These are phyloP conservation scores for Saturnispora serradocipensis DNA, from an alignment of 805 yeast species.

Conservation along the genomic window DNA sequence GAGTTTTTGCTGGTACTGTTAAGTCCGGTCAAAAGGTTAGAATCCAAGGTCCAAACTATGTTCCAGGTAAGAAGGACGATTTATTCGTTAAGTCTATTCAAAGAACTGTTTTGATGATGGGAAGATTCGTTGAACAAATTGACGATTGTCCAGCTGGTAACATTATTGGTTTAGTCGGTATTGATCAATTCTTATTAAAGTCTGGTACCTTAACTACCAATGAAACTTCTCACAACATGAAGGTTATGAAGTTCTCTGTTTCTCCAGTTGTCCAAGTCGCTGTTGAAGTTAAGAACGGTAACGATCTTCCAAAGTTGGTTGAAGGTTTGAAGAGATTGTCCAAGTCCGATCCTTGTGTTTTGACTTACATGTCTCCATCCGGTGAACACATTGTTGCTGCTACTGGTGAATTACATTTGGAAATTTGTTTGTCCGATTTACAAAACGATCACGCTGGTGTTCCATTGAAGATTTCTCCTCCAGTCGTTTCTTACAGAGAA, in stretches of 20 bases:
- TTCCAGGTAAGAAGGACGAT: constrained; percentile 97
- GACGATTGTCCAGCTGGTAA: constrained; percentile 99
- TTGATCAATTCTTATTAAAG: constrained; percentile 98
- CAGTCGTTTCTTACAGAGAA: constrained; percentile 98
- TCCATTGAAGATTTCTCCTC: constrained; percentile 95
- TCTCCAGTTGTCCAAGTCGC: constrained; percentile 99
- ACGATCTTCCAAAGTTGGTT: constrained; percentile 98
- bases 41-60: constrained; percentile 99
- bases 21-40: constrained; percentile 98
- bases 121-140: constrained; percentile 94
- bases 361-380: constrained; percentile 75
- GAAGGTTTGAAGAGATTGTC: constrained; percentile 99
- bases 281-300: constrained; percentile 99
- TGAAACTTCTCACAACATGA: constrained; percentile 97
- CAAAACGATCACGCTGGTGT: constrained; percentile 99
- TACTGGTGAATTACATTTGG: constrained; percentile 99
- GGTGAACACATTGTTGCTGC: constrained; percentile 99
- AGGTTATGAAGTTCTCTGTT: constrained; percentile 99
- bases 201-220: constrained; percentile 98
- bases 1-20: constrained; percentile 99
- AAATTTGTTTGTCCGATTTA: constrained; percentile 91
- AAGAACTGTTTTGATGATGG: constrained; percentile 99
- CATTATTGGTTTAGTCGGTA: constrained; percentile 99
- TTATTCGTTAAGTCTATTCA: constrained; percentile 94
- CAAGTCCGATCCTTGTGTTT: constrained; percentile 98